Evolutionary conservation across 768 basidiomycete genomes (phyloP), one percentile per base, ranked within the genome.

Genomic region (Ramaria sp.): DNA sequence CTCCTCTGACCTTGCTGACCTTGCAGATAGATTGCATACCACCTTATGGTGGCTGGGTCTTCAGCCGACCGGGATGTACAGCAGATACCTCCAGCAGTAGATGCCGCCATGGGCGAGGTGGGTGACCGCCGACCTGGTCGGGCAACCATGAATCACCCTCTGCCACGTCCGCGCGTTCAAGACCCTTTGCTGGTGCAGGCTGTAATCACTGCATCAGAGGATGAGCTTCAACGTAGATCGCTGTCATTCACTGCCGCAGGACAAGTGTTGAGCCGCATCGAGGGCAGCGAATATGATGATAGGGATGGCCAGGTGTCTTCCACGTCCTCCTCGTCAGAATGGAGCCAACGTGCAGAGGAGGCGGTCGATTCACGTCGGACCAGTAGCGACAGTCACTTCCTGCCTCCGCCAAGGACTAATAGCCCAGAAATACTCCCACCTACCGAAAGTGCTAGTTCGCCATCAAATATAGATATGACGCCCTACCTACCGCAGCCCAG

Each of bases 1-100:
- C 31, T 31, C 33, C 51, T 1, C 34, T 10, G 57, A 33, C 51
- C 46, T 20, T 41, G 11, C 55, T 15, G 72, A 78, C 34, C 68
- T 63, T 49, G 22, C 34, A 12, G 17, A 52, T 39, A 52, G 51
- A 15, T 22, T 3, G 51, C 51, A n/a, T 37, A 52, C 33, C 51
- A 52, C 31, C 33, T 52, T 22, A 6, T 31, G 9, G n/a, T 19
- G 42, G 9, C 1, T n/a, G 7, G 7, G n/a, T 43, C 2, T 9
- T 9, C 42, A 22, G 42, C 42, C 13, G 17, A n/a, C 20, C 20
- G 17, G 3, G 20, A 43, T 9, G 7, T 9, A 10, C 42, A n/a
- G 2, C 42, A 43, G n/a, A 19, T 13, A 4, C 2, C n/a, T 43
- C 13, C 42, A 19, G 20, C 42, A 43, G 42, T 9, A 43, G 42